phyloP scores from a whole-genome alignment of 164 flowering plant genomes.

The Aristolochia californica region DNA sequence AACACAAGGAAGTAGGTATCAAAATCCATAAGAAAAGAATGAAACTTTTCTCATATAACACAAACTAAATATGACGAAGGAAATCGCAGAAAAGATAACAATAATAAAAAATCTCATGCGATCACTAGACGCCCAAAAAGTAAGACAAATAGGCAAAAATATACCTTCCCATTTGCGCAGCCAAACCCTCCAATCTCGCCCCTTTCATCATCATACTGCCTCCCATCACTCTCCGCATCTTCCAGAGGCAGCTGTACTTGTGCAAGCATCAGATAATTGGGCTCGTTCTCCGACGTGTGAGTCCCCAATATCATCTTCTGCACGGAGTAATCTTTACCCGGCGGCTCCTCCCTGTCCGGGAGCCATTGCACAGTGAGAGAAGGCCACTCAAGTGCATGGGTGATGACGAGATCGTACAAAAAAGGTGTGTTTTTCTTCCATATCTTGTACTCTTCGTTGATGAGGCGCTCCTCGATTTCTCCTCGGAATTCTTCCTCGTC shows the following conservation, averaged over 20 bases:
- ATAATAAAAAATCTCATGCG: not conserved
- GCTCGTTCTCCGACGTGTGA: conserved; percentile 91
- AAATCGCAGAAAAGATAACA: no score
- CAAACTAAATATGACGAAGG: not conserved
- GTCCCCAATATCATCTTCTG: conserved; percentile 94
- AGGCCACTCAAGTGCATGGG: conserved; percentile 98
- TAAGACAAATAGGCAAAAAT: not conserved
- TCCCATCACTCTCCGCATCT: conserved; percentile 81
- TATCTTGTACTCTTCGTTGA: conserved; percentile 96
- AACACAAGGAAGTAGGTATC: not conserved
- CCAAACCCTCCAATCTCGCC: conserved; percentile 85
- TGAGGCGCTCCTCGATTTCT: conserved; percentile 78
- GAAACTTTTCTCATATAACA: not conserved
- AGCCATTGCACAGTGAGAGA: conserved; percentile 96
- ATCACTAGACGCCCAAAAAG: no score
- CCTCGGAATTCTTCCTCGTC: conserved; percentile 84
- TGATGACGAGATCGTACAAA: conserved; percentile 83
- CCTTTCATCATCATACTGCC: conserved; percentile 75
- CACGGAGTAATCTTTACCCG: conserved; percentile 86
- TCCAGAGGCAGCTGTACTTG: conserved; percentile 92
- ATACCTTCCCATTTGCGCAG: conserved; percentile 75
- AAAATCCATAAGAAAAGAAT: not conserved
- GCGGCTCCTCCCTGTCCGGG: conserved; percentile 77
- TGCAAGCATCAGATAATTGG: conserved; percentile 88
- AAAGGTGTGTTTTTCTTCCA: conserved; percentile 99